phyloP scores from a whole-genome alignment of 106 monocot genomes.

The Iris macrosiphon region DNA sequence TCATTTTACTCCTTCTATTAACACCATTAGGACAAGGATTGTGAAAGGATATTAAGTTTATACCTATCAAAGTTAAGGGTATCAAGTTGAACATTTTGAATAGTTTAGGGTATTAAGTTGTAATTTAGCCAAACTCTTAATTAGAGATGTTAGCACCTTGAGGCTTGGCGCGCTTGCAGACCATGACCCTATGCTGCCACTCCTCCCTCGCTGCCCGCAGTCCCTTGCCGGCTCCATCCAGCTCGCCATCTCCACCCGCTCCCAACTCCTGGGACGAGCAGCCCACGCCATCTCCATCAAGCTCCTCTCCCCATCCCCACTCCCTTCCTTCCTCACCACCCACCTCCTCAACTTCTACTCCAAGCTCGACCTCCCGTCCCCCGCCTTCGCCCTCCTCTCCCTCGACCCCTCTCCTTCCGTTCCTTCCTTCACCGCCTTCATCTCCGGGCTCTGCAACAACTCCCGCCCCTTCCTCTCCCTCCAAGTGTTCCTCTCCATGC shows the following conservation, averaged over 20 bases:
- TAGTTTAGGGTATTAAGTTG: too few species aligned
- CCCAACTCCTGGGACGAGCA: conserved; percentile 48
- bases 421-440: conserved; percentile 74
- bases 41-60: too few species aligned
- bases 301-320: conserved; percentile 23
- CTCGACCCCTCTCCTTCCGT: conserved; percentile 57
- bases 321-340: conserved; percentile 73
- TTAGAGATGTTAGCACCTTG: too few species aligned
- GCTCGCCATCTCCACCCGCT: conserved; percentile 42
- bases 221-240: conserved; percentile 45
- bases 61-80: too few species aligned
- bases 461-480: conserved; percentile 41
- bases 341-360: conserved; percentile 96
- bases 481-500: conserved; percentile 44
- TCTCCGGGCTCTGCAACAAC: conserved; percentile 65
- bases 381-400: conserved; percentile 29
- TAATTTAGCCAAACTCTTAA: too few species aligned
- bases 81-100: too few species aligned
- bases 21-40: too few species aligned
- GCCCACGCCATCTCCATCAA: conserved; percentile 45
- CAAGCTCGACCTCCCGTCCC: conserved; percentile 61
- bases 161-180: too few species aligned
- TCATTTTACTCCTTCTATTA: too few species aligned
- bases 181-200: conserved; percentile 12
- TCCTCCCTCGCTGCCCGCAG: conserved; percentile 24